Percentiles rank a stretch among this genome's conserved stretches.
These are phyloP conservation scores for Cardamine resedifolia DNA, from an alignment of 345 rosid genomes.

Conservation along the genomic window DNA sequence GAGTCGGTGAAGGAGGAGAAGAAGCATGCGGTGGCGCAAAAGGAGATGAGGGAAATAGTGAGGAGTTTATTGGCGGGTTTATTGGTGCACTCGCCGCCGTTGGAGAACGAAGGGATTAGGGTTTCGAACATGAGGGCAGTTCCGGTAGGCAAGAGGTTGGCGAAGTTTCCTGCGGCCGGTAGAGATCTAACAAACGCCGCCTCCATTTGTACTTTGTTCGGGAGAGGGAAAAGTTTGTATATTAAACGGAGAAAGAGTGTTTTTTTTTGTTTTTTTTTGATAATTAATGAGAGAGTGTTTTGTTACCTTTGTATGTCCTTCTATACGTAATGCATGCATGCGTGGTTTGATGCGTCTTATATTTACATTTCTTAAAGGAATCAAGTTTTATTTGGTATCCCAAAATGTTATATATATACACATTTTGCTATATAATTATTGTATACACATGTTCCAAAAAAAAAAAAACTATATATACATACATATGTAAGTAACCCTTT, in stretches of 20 bases:
- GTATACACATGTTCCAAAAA: too few relatives aligned
- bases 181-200: conserved; percentile 16
- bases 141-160: conserved; percentile 58
- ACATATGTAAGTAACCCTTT: neutral
- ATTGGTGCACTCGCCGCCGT: conserved; percentile 40
- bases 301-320: neutral
- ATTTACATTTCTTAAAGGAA: neutral
- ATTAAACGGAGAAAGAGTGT: neutral
- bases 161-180: conserved; percentile 49
- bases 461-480: neutral
- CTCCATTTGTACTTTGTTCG: conserved; percentile 12
- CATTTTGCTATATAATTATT: too few relatives aligned
- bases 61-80: conserved; percentile 38
- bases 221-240: neutral
- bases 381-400: neutral
- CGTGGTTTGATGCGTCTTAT: conserved; percentile 14
- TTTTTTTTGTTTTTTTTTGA: neutral
- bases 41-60: conserved; percentile 30
- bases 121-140: conserved; percentile 51
- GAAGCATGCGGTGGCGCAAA: conserved; percentile 41
- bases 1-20: conserved; percentile 60
- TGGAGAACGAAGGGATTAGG: conserved; percentile 51
- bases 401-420: neutral
- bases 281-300: too few relatives aligned
- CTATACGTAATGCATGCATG: conserved; percentile 22